phyloP scores from a whole-genome alignment of 148 eudicot species.

The Heliosperma pusillum region DNA sequence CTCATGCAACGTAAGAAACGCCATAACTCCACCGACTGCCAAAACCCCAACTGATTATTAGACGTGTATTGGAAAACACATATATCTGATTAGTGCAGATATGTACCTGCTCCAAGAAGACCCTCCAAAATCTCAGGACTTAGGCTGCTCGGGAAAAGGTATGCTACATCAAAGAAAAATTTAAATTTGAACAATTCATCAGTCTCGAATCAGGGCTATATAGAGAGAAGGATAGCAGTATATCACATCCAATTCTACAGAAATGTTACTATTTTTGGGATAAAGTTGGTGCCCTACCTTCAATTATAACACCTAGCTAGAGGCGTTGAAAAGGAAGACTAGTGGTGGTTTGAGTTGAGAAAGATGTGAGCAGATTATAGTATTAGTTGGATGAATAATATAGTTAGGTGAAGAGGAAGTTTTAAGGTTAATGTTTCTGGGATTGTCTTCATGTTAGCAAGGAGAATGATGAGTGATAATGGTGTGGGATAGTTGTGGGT shows the following conservation, averaged over 20 bases:
- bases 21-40: slow-evolving; percentile 99
- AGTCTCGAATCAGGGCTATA: background rate
- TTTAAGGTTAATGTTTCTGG: too few species aligned
- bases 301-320: slow-evolving; percentile 90
- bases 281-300: slow-evolving; percentile 46
- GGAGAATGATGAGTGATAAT: too few species aligned
- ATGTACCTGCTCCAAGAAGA: slow-evolving; percentile 78
- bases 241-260: background rate
- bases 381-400: too few species aligned
- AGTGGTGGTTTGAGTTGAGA: too few species aligned
- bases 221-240: background rate
- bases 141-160: slow-evolving; percentile 77
- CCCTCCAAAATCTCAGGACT: slow-evolving; percentile 95
- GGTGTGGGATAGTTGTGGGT: too few species aligned
- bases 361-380: too few species aligned
- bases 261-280: background rate
- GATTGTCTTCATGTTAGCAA: too few species aligned
- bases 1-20: slow-evolving; percentile 94
- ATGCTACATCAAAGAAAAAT: slow-evolving; percentile 51
- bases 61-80: background rate
- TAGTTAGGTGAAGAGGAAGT: too few species aligned
- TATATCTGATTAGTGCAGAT: slow-evolving; percentile 1
- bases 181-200: background rate
- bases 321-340: too few species aligned
- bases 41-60: slow-evolving; percentile 6